Base-by-base conservation (phyloP, 2,329 filamentous ascomycete genomes). In the Trichoderma sp. region DNA sequence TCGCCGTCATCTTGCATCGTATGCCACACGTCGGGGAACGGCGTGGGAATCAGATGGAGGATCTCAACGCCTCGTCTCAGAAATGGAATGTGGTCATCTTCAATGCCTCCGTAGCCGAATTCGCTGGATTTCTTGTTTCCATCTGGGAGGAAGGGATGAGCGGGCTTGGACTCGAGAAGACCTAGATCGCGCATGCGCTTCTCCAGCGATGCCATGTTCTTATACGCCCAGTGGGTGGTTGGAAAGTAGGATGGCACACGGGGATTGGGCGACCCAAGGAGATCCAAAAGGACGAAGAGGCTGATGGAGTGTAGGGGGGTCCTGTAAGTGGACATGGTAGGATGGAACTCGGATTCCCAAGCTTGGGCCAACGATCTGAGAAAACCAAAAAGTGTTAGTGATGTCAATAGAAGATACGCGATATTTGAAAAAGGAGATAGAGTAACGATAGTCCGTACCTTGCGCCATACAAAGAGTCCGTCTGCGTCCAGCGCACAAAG, bases 51-150 rank as follows among this genome's bases (percentile, higher is more conserved):
- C 30, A 99, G 79, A 80, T 99, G 96, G 69, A 99, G 79, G 18
- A 98, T 85, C 32, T 96, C 90, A 0, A 98, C 95, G 1, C 96
- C 96, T 43, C 93, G 87, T 43, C 83, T 83, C 85, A 98, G 89
- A 75, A 99, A 99, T 0, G 96, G 96, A 5, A 97, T 79, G 77
- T 99, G 96, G 76, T 99, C 96, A 77, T 99, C 96, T 71, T 89
- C 85, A 11, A 97, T 87, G 69, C 79, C 88, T 56, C 77, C 84
- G 66, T 76, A 77, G 52, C 71, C 79, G 74, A 92, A 85, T 39
- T 81, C 78, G 59, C 82, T 76, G 1, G 78, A 71, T 28, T 76
- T 77, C 78, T 90, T 92, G 24, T 83, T 81, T 1, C 81, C 76
- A 52, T 96, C 90, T 7, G 85, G 81, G 5, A 97, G 82, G 76